Base-by-base conservation (phyloP, 2,329 filamentous ascomycete species). In the Aureobasidium sp. region DNA sequence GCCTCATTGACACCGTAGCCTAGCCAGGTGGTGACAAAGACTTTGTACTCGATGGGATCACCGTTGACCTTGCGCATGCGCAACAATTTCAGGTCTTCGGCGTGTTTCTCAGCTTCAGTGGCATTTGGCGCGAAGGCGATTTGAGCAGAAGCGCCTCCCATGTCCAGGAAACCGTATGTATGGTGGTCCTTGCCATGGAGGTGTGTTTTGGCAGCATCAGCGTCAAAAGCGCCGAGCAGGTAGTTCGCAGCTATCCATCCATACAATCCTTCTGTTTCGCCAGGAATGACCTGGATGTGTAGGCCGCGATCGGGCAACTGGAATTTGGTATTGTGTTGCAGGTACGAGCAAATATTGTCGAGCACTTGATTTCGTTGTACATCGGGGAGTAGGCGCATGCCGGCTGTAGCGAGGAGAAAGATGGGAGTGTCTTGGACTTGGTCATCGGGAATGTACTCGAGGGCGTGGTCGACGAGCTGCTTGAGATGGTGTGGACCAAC, bases 211-310 rank as follows among this genome's bases (percentile, higher is more conserved):
- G 90, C 87, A 20, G 83, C 79, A 72, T 97, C 89, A 20, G 83
- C 79, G 72, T 97, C 89, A 69, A 99, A 97, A 4, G 92, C 91
- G 32, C 92, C 93, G 1, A 99, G 81, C 34, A 99, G 77, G 71
- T 99, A 99, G 72, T 99, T 99, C 59, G 93, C 90, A 8, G 95
- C 93, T 68, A 99, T 89, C 94, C 94, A 99, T 43, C 94, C 94
- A 70, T 97, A 99, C 34, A 99, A 76, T 2, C 92, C 94, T 74
- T 99, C 94, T 0, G 94, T 97, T 74, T 96, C 92, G 47, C 94
- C 94, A 0, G 92, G 86, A 65, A 99, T 99, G 36, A 97, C 91
- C 73, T 97, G 92, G 17, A 99, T 87, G 71, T 97, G 91, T 43
- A 90, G 76, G 64, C 83, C 84, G 78, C 94, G 99, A 72, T 97